A percentile compares a stretch with the other conserved stretches of the same genome.
phyloP scores from a whole-genome alignment of 2,329 filamentous ascomycete genomes.

The Colletotrichum eleusines region DNA sequence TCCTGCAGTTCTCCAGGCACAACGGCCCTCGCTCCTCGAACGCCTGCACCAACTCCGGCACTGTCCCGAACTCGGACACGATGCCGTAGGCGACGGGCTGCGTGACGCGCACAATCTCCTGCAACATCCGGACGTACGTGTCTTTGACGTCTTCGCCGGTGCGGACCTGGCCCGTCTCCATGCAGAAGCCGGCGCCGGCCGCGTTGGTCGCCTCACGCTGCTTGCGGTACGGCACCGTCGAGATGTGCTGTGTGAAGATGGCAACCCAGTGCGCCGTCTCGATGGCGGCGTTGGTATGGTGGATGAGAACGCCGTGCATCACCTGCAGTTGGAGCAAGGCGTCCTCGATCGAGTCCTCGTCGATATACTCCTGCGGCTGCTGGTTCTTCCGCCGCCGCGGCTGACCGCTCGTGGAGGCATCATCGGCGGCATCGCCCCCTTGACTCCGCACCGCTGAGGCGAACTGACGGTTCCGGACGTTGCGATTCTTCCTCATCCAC shows the following conservation, averaged over 20 bases:
- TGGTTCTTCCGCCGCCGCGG: conserved; percentile 56
- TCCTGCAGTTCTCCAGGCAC: conserved; percentile 71
- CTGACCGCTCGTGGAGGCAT: conserved; percentile 44
- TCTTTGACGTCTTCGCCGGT: conserved; percentile 74
- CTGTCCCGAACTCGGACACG: conserved; percentile 68
- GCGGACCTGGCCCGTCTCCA: conserved; percentile 82
- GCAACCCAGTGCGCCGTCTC: conserved; percentile 81
- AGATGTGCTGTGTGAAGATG: conserved; percentile 82
- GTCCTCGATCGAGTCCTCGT: conserved; percentile 78
- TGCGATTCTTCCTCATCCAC: conserved; percentile 78
- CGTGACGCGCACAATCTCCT: conserved; percentile 80
- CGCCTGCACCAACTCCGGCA: conserved; percentile 68
- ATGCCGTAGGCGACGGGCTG: conserved; percentile 79
- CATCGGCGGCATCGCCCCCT: conserved; percentile 45
- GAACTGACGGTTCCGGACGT: conserved; percentile 75
- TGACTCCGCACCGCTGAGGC: conserved; percentile 70
- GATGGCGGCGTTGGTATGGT: conserved; percentile 71
- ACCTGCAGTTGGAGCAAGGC: conserved; percentile 78
- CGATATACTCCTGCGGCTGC: conserved; percentile 63
- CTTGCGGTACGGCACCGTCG: conserved; percentile 78
- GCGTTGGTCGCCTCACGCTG: conserved; percentile 61
- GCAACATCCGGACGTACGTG: conserved; percentile 80
- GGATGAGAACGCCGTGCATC: conserved; percentile 73
- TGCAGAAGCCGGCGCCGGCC: conserved; percentile 76
- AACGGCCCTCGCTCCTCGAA: conserved; percentile 70